Conservation (phyloP, 2,329 filamentous ascomycete genomes). For the Berkeleyomyces basicola region DNA sequence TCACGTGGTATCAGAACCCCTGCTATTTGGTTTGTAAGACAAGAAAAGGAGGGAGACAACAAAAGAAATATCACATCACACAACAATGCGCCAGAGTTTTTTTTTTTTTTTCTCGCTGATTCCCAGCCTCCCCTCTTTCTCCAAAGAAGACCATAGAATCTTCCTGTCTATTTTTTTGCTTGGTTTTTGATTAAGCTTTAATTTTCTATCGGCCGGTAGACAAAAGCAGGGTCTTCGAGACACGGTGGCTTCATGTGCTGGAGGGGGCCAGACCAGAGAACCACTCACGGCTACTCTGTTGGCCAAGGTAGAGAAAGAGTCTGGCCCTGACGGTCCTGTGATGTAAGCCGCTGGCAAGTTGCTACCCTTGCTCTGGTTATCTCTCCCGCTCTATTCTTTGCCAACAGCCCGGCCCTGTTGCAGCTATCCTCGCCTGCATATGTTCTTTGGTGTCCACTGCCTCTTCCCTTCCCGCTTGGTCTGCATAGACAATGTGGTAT, state of each 20-base stretch:
- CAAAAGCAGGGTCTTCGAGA: not conserved
- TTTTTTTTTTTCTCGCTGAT: not conserved
- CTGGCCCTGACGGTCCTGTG: not conserved
- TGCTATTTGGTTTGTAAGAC: not conserved
- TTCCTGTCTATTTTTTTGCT: not conserved
- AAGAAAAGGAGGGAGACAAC: not conserved
- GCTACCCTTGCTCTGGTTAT: not conserved
- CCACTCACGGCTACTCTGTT: no score
- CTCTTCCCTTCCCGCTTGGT: not conserved
- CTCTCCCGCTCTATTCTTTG: not conserved
- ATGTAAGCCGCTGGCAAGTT: not conserved
- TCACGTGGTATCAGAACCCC: not conserved
- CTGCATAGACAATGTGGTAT: not conserved
- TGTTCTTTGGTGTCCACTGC: not conserved
- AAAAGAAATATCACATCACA: not conserved
- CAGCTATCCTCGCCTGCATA: no score
- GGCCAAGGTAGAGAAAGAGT: no score
- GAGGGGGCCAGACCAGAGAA: not conserved
- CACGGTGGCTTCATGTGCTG: not conserved
- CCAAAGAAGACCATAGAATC: not conserved
- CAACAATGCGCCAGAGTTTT: not conserved
- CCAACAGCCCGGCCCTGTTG: no score
- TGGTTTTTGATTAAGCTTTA: not conserved
- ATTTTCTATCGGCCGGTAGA: not conserved
- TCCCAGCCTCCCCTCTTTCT: slow-evolving; percentile 1